phyloP scores from a whole-genome alignment of 1,284 basidiomycete genomes.

The Melampsora larici-populina region DNA sequence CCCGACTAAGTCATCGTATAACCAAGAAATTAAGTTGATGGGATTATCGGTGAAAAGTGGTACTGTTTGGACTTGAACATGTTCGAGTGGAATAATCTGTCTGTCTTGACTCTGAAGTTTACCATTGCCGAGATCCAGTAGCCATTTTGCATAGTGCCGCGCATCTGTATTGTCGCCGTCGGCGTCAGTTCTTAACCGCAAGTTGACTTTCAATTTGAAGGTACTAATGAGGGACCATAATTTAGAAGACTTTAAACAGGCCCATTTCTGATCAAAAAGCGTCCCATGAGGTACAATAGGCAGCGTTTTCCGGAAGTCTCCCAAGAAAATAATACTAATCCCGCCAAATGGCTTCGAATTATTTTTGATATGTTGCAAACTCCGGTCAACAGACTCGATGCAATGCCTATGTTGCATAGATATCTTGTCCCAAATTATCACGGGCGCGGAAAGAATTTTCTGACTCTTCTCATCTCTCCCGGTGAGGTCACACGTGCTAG shows the following conservation, averaged over 20 bases:
- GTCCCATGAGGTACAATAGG: background rate
- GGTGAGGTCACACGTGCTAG: background rate
- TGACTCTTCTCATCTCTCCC: background rate
- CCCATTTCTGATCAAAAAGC: background rate
- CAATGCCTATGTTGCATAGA: background rate
- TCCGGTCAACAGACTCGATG: background rate
- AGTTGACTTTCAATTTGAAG: too few relatives aligned
- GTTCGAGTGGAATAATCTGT: too few relatives aligned
- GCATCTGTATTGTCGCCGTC: too few relatives aligned
- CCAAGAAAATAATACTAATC: background rate
- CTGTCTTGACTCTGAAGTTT: background rate
- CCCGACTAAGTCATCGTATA: too few relatives aligned
- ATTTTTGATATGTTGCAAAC: background rate
- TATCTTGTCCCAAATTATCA: conserved; percentile 20
- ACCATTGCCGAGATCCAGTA: background rate
- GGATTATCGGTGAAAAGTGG: too few relatives aligned
- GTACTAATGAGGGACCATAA: background rate
- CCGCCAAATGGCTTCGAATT: conserved; percentile 7
- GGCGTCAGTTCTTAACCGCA: too few relatives aligned
- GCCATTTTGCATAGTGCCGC: background rate
- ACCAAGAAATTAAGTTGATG: too few relatives aligned
- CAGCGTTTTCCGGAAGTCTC: conserved; percentile 10
- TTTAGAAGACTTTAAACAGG: background rate
- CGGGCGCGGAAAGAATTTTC: background rate
- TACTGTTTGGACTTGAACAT: too few relatives aligned